Evolutionary conservation across 2,329 filamentous ascomycete genomes (phyloP).

Genomic region (Neofusicoccum parvum): DNA sequence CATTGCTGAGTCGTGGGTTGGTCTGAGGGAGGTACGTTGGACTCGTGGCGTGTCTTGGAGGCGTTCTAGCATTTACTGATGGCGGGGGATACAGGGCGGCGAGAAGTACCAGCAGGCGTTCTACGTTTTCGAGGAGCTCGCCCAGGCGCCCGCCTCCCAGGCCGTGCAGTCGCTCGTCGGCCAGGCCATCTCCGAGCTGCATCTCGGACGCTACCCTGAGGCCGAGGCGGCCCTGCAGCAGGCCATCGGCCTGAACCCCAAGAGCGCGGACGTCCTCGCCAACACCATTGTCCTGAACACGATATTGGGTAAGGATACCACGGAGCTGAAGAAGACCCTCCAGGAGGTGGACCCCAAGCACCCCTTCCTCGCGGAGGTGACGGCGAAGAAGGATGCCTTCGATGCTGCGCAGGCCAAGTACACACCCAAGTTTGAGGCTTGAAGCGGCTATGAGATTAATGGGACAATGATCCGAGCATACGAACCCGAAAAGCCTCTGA

Average conservation of each 20-base stretch:
- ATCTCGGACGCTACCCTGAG: constrained; percentile 85
- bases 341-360: constrained; percentile 67
- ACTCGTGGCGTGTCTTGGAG: no score
- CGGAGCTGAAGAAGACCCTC: constrained; percentile 57
- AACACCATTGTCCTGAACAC: constrained; percentile 81
- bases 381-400: constrained; percentile 85
- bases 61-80: no score
- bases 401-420: constrained; percentile 87
- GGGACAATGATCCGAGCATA: neutral
- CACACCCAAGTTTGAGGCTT: constrained; percentile 70
- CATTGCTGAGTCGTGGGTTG: constrained; percentile 93
- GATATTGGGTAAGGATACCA: constrained; percentile 71
- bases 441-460: neutral
- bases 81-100: constrained; percentile 66
- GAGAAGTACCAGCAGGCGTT: constrained; percentile 96
- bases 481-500: neutral
- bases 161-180: constrained; percentile 76
- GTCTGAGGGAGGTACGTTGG: constrained; percentile 72
- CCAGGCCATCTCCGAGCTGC: constrained; percentile 88
- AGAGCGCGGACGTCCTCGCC: constrained; percentile 74
- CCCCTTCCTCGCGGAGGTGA: constrained; percentile 70
- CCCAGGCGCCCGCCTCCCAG: constrained; percentile 79
- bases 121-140: constrained; percentile 96
- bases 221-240: constrained; percentile 83
- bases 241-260: constrained; percentile 72